Conservation (phyloP, 2,329 filamentous ascomycete species). For the Scedosporium boydii region DNA sequence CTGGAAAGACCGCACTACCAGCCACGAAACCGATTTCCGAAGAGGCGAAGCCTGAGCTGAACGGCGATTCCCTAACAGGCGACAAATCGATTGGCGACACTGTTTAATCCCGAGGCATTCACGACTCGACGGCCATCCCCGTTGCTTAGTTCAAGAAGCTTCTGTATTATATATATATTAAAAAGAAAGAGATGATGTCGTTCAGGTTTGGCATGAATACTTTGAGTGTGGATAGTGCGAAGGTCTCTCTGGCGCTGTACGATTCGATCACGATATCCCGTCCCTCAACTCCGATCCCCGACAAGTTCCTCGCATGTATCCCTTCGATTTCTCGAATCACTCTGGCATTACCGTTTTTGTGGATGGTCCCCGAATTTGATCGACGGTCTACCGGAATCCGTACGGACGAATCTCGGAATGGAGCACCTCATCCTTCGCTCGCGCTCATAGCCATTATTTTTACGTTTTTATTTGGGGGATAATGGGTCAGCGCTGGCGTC, state of each 20-base stretch:
- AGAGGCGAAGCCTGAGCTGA: conserved; percentile 5
- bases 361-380: too few relatives aligned
- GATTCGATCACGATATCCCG: background rate
- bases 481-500: background rate
- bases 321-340: too few relatives aligned
- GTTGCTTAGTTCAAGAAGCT: background rate
- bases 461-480: background rate
- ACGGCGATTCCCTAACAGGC: background rate
- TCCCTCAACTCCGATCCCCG: background rate
- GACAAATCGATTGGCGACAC: background rate
- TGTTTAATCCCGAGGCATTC: background rate
- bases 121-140: background rate
- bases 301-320: too few relatives aligned
- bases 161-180: conserved; percentile 5
- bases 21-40: conserved; percentile 10
- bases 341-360: too few relatives aligned
- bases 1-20: conserved; percentile 20
- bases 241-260: background rate
- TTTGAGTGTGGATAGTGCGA: background rate
- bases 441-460: background rate
- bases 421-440: too few relatives aligned
- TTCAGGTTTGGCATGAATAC: background rate
- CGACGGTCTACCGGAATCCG: too few relatives aligned
- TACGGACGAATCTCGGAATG: too few relatives aligned
- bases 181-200: background rate